phyloP scores from a whole-genome alignment of 23 red algal genomes.

The Gracilariopsis chorda region DNA sequence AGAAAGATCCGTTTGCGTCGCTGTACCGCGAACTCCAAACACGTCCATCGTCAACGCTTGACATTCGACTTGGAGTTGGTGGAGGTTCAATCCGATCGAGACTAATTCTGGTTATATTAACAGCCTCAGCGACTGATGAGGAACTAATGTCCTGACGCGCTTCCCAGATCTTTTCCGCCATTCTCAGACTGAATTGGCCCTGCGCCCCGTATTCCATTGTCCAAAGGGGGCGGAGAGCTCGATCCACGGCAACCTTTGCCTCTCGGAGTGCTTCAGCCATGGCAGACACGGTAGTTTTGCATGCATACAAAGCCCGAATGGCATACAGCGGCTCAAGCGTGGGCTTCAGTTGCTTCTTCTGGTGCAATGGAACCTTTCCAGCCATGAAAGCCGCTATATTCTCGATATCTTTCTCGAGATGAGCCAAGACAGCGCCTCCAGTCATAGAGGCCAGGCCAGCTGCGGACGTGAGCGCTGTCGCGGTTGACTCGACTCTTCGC shows the following conservation, averaged over 20 bases:
- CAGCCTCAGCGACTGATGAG: constrained; percentile 7
- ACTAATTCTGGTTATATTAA: not conserved
- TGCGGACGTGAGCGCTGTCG: not conserved
- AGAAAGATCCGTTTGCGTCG: constrained; percentile 34
- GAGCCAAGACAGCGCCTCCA: constrained; percentile 35
- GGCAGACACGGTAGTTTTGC: not conserved
- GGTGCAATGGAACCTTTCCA: constrained; percentile 30
- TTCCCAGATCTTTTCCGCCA: constrained; percentile 61
- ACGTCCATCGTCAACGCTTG: constrained; percentile 51
- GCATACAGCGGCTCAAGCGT: constrained; percentile 41
- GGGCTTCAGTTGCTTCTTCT: constrained; percentile 49
- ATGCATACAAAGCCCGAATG: constrained; percentile 29
- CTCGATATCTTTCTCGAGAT: constrained; percentile 40
- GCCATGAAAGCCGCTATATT: constrained; percentile 51
- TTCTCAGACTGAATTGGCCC: constrained; percentile 11
- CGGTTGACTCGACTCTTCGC: not conserved
- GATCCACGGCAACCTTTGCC: constrained; percentile 4
- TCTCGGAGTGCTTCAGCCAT: constrained; percentile 49
- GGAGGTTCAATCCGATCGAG: not conserved
- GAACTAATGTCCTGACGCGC: constrained; percentile 34
- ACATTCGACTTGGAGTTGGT: constrained; percentile 11
- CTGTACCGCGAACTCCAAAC: constrained; percentile 21
- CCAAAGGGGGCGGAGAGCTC: constrained; percentile 55
- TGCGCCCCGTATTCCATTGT: constrained; percentile 10
- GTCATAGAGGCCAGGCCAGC: constrained; percentile 23